Evolutionary conservation across 192 early-diverging fungal species (phyloP).

Genomic region (Coemansia sp.): DNA sequence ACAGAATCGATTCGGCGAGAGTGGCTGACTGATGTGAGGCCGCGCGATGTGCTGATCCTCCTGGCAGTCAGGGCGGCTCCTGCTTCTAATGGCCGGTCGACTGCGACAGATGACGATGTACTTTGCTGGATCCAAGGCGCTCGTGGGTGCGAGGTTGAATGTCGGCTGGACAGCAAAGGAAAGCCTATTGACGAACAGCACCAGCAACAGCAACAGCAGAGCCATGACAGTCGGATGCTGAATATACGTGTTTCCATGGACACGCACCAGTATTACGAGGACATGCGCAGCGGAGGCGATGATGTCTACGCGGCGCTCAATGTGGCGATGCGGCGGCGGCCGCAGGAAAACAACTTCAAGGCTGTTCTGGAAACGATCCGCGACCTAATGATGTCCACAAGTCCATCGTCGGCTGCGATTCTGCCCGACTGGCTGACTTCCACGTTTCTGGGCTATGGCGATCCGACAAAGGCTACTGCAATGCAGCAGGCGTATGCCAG

Average conservation of each 20-base stretch:
- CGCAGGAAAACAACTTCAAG: conserved; percentile 94
- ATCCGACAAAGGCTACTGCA: conserved; percentile 68
- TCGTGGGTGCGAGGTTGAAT: conserved; percentile 84
- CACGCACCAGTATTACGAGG: conserved; percentile 72
- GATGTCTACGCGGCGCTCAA: conserved; percentile 82
- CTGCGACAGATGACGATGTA: background rate
- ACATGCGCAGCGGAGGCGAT: conserved; percentile 36
- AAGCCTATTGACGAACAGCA: conserved; percentile 54
- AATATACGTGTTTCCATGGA: conserved; percentile 82
- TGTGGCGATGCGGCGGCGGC: conserved; percentile 82
- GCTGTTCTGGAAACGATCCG: conserved; percentile 88
- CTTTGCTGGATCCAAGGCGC: conserved; percentile 34
- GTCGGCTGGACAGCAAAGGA: conserved; percentile 75
- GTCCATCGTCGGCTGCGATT: conserved; percentile 13
- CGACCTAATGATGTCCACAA: conserved; percentile 65
- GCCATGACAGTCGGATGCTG: conserved; percentile 41
- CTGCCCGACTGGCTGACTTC: conserved; percentile 92
- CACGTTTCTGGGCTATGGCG: conserved; percentile 94
- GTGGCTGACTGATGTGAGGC: conserved; percentile 80
- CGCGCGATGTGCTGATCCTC: conserved; percentile 90
- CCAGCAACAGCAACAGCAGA: conserved; percentile 22
- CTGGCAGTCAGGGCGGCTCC: conserved; percentile 56
- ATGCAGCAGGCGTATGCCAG: conserved; percentile 15
- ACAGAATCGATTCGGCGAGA: conserved; percentile 73
- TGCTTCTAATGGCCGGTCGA: background rate